Percentiles rank a stretch among this genome's conserved stretches.
Evolutionary conservation across 495 filamentous ascomycete species (phyloP).

Genomic region (Penicillium antarcticum): DNA sequence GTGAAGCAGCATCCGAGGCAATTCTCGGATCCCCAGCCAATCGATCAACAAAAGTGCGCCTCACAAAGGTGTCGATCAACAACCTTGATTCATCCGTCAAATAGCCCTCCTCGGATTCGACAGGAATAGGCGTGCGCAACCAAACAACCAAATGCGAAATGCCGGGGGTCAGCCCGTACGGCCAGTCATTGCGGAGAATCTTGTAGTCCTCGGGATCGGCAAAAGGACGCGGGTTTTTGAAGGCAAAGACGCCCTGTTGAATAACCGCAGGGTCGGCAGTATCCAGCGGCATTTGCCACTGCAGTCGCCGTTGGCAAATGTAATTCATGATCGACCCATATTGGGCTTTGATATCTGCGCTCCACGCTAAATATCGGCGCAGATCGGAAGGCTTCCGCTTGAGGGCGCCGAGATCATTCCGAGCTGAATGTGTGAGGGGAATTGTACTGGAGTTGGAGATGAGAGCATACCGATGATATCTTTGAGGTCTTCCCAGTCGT

Average conservation of each 20-base stretch:
- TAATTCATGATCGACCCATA: constrained; percentile 80
- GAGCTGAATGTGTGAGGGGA: constrained; percentile 39
- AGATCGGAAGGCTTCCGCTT: constrained; percentile 83
- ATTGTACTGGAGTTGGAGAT: constrained; percentile 5
- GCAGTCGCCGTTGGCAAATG: constrained; percentile 67
- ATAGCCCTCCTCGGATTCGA: constrained; percentile 58
- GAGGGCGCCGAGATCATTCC: constrained; percentile 71
- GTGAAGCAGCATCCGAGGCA: constrained; percentile 41
- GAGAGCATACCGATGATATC: constrained; percentile 58
- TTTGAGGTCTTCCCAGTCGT: constrained; percentile 67
- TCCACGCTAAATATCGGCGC: constrained; percentile 80
- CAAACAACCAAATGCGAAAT: constrained; percentile 64
- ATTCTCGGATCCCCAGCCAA: constrained; percentile 39
- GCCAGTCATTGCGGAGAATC: constrained; percentile 87
- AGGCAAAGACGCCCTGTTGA: constrained; percentile 21
- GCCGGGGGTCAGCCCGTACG: constrained; percentile 69
- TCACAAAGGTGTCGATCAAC: constrained; percentile 64
- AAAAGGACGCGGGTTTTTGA: constrained; percentile 57
- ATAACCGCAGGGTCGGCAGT: constrained; percentile 7
- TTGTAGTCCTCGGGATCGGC: constrained; percentile 66
- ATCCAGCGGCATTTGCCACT: constrained; percentile 53
- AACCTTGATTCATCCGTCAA: constrained; percentile 64
- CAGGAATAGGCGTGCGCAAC: constrained; percentile 52
- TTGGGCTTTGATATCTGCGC: constrained; percentile 58
- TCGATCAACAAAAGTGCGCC: constrained; percentile 58